A percentile compares a stretch with the other conserved stretches of the same genome.
Evolutionary conservation across 768 basidiomycete genomes (phyloP).

Genomic region (Kwoniella heveanensis): DNA sequence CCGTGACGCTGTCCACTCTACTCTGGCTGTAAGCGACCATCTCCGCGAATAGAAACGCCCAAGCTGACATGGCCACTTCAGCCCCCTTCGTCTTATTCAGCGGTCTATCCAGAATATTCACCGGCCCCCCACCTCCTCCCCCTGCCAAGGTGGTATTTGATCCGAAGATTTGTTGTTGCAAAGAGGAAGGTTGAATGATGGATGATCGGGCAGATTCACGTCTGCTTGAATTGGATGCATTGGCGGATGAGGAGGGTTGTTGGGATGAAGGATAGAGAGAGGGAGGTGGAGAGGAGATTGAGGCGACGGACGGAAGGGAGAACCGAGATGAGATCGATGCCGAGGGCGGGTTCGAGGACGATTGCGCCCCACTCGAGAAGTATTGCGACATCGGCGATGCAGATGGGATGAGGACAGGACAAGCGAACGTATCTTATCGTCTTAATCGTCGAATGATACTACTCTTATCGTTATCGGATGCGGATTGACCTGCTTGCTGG

Average conservation of each 20-base stretch:
- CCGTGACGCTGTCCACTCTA: slow-evolving; percentile 88
- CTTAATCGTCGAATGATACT: too few species aligned
- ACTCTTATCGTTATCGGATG: too few species aligned
- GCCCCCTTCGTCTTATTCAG: slow-evolving; percentile 81
- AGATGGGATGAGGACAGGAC: too few species aligned
- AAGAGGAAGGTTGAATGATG: slow-evolving; percentile 19
- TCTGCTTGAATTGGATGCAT: slow-evolving; percentile 6
- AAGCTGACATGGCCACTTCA: slow-evolving; percentile 81
- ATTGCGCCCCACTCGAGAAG: neutral
- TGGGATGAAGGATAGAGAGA: slow-evolving; percentile 32
- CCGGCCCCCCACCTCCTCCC: neutral
- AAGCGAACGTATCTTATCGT: too few species aligned
- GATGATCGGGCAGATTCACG: slow-evolving; percentile 13
- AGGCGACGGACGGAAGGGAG: slow-evolving; percentile 31
- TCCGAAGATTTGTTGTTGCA: slow-evolving; percentile 37
- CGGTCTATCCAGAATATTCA: slow-evolving; percentile 78
- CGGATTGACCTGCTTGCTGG: too few species aligned
- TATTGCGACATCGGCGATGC: neutral
- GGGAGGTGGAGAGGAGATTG: slow-evolving; percentile 23
- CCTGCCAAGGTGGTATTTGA: neutral
- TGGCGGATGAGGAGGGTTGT: slow-evolving; percentile 23
- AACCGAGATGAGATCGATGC: slow-evolving; percentile 16
- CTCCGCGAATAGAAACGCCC: slow-evolving; percentile 89
- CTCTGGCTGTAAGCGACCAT: slow-evolving; percentile 95
- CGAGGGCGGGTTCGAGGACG: slow-evolving; percentile 10